Base-by-base conservation (phyloP, 106 monocot species). In the Ottelia alismoides region DNA sequence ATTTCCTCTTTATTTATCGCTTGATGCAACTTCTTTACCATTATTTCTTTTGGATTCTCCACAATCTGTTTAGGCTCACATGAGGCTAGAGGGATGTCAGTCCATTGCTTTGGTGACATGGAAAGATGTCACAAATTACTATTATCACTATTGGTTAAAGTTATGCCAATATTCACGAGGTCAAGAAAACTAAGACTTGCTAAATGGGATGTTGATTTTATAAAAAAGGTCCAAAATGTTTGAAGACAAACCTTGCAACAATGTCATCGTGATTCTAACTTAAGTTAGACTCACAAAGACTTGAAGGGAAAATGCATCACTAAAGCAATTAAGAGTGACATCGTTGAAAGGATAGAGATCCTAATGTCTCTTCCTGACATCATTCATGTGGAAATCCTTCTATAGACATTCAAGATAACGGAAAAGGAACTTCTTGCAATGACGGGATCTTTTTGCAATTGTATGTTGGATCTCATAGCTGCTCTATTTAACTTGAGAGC, bases 1-100 rank as follows among this genome's bases (percentile, higher is more conserved):
- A 94, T 94, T 71, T 73, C 83, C 53, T 81, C 65, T 9, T 88
- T 88, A 25, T 74, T 84, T 84, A 88, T 81, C 22, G 62, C 84
- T 0, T 60, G 83, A 61, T 94, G 93, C 64, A 94, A 25, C 47
- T 45, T 18, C 27, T 2, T 25, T 20, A 27, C 7, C 27, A 18
- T 49, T 20, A 20, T 9, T 22, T 47, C 59, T 9, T 25, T 19
- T 47, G 45, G 14, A 12, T 29, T 22, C 31, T 56, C 55, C 30
- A 20, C 30, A n/a, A 22, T 7, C n/a, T 7, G 31, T 21, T 22
- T 31, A 17, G 14, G 55, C 29, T 20, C 31, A 32, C 20, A 26
- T 31, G n/a, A 20, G 5, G n/a, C n/a, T 19, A 19, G 0, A 10
- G 58, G 27, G 3, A 27, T 29, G 20, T 52, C 28, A 30, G 11